A percentile compares a stretch with the other conserved stretches of the same genome.
Evolutionary conservation across 768 basidiomycete species (phyloP).

Genomic region (Trametes cingulata): DNA sequence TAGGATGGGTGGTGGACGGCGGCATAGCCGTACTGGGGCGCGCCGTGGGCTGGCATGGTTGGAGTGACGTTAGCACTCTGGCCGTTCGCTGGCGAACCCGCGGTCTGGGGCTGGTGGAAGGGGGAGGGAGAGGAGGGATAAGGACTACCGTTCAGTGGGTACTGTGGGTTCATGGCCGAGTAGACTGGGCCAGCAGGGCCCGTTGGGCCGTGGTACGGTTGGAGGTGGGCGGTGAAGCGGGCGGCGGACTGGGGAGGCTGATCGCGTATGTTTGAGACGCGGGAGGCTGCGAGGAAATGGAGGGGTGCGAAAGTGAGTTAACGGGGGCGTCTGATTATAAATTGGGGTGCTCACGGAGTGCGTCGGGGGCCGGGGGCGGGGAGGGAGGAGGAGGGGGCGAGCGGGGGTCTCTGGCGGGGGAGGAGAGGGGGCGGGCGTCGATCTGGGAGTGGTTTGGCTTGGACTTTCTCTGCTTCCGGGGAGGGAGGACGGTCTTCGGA

Average conservation of each 20-base stretch:
- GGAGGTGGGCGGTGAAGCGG: conserved; percentile 41
- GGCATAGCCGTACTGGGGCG: conserved; percentile 50
- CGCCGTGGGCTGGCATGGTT: conserved; percentile 39
- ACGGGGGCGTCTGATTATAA: conserved; percentile 14
- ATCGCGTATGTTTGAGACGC: conserved; percentile 35
- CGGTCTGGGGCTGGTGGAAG: conserved; percentile 33
- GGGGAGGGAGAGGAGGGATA: conserved; percentile 43
- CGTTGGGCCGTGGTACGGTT: conserved; percentile 52
- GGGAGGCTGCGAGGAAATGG: conserved; percentile 30
- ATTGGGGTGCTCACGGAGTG: conserved; percentile 15
- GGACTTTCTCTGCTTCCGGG: conserved; percentile 17
- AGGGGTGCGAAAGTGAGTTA: conserved; percentile 9
- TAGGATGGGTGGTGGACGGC: conserved; percentile 58
- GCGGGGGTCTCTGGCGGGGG: conserved; percentile 11
- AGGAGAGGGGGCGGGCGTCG: conserved; percentile 11
- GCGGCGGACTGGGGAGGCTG: conserved; percentile 35
- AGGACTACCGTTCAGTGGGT: conserved; percentile 59
- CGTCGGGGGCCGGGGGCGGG: conserved; percentile 14
- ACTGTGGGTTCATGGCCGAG: conserved; percentile 66
- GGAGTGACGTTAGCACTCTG: conserved; percentile 37
- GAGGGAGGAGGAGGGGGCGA: background rate
- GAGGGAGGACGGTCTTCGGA: conserved; percentile 7
- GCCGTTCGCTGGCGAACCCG: conserved; percentile 40
- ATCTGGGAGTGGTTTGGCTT: conserved; percentile 6
- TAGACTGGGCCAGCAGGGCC: conserved; percentile 19